These are phyloP conservation scores for Citrus cavaleriei DNA, from an alignment of 345 rosid species.

Conservation along the genomic window DNA sequence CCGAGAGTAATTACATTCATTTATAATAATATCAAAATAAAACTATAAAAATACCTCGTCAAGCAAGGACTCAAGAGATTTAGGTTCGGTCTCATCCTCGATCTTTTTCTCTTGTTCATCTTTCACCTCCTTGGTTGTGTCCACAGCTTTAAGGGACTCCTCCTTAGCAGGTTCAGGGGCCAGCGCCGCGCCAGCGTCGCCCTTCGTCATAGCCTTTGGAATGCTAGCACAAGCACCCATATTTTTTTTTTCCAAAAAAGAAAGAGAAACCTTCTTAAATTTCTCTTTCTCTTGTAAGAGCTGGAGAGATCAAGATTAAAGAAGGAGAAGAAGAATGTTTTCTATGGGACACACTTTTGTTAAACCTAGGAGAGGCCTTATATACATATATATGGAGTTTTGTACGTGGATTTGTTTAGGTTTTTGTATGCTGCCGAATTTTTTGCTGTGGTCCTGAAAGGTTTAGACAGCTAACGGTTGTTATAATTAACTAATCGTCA, in stretches of 20 bases:
- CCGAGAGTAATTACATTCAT: too few species aligned
- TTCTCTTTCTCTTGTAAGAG: neutral
- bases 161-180: constrained; percentile 14
- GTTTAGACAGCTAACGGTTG: neutral
- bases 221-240: constrained; percentile 31
- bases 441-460: neutral
- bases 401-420: neutral
- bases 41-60: neutral
- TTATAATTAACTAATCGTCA: neutral
- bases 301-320: neutral
- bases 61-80: constrained; percentile 7
- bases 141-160: neutral
- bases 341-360: neutral
- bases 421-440: neutral
- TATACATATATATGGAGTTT: neutral
- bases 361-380: neutral
- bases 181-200: neutral
- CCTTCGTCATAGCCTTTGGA: constrained; percentile 8
- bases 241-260: neutral
- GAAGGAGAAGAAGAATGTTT: neutral
- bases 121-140: constrained; percentile 3
- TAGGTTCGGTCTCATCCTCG: neutral
- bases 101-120: neutral
- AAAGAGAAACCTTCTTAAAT: neutral
- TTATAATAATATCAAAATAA: neutral